phyloP scores from a whole-genome alignment of 1,284 basidiomycete genomes.

The Heimioporus retisporus region DNA sequence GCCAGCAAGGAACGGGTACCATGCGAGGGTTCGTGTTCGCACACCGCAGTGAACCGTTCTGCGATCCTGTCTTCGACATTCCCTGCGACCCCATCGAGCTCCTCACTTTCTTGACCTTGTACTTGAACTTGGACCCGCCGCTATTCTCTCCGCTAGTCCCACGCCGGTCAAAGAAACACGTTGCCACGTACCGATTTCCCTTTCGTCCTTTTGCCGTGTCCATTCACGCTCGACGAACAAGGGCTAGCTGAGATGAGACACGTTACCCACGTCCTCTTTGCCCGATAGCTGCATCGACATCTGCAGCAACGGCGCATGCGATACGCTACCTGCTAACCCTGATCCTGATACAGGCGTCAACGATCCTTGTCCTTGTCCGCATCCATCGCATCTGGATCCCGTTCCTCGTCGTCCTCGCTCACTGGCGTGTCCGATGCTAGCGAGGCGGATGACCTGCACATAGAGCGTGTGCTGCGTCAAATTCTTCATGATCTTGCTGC shows the following conservation, averaged over 20 bases:
- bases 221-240: slow-evolving; percentile 98
- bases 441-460: slow-evolving; percentile 43
- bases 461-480: slow-evolving; percentile 83
- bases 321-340: slow-evolving; percentile 18
- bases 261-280: slow-evolving; percentile 74
- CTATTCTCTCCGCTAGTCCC: slow-evolving; percentile 64
- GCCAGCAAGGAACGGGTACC: slow-evolving; percentile 86
- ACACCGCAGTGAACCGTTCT: slow-evolving; percentile 87
- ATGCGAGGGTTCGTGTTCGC: slow-evolving; percentile 92
- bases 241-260: slow-evolving; percentile 91
- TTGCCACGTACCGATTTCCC: slow-evolving; percentile 70
- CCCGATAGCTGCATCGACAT: slow-evolving; percentile 31
- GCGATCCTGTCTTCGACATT: slow-evolving; percentile 99
- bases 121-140: slow-evolving; percentile 48
- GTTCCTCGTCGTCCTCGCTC: slow-evolving; percentile 33
- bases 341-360: too few species aligned
- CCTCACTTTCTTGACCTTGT: slow-evolving; percentile 76
- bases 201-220: slow-evolving; percentile 96
- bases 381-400: slow-evolving; percentile 64
- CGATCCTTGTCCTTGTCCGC: slow-evolving; percentile 25
- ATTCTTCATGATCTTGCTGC: slow-evolving; percentile 85
- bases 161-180: not conserved
- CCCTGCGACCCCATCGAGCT: slow-evolving; percentile 97
- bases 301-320: slow-evolving; percentile 30
- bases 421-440: slow-evolving; percentile 14